Conservation (phyloP, 2,329 filamentous ascomycete species). For the Magnaporthiopsis rhizophila region DNA sequence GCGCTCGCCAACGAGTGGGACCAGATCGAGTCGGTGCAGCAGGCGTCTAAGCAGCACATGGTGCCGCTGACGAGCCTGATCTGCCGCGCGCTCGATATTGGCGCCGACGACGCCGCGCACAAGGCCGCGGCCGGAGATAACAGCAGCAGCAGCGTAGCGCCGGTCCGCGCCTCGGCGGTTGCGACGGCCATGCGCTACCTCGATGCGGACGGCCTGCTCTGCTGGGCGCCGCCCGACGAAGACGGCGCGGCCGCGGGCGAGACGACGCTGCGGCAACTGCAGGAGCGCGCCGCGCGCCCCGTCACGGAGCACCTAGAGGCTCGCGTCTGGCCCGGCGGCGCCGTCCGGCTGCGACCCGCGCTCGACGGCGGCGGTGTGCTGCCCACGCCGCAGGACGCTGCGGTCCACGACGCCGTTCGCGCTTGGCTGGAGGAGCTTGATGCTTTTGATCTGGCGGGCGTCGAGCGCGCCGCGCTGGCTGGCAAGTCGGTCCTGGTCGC, state of each 20-base stretch:
- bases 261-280: constrained; percentile 59
- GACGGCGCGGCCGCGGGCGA: constrained; percentile 18
- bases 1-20: constrained; percentile 94
- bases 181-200: constrained; percentile 74
- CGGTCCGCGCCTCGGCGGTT: constrained; percentile 56
- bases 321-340: constrained; percentile 67
- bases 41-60: constrained; percentile 77
- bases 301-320: constrained; percentile 65
- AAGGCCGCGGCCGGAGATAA: constrained; percentile 25
- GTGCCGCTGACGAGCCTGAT: constrained; percentile 83
- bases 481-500: constrained; percentile 80
- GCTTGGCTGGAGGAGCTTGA: constrained; percentile 69
- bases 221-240: constrained; percentile 60
- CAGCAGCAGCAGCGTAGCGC: constrained; percentile 20
- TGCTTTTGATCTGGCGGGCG: constrained; percentile 73
- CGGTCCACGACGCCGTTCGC: constrained; percentile 68
- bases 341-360: constrained; percentile 64
- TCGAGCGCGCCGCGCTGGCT: constrained; percentile 77
- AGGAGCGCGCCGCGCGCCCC: constrained; percentile 60
- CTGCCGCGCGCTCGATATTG: constrained; percentile 77
- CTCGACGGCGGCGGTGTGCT: constrained; percentile 72
- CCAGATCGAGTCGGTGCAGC: constrained; percentile 68
- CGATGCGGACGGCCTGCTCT: constrained; percentile 85
- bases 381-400: constrained; percentile 62
- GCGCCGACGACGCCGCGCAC: constrained; percentile 49